phyloP scores from a whole-genome alignment of 257 asterid species.

The Echium plantagineum region DNA sequence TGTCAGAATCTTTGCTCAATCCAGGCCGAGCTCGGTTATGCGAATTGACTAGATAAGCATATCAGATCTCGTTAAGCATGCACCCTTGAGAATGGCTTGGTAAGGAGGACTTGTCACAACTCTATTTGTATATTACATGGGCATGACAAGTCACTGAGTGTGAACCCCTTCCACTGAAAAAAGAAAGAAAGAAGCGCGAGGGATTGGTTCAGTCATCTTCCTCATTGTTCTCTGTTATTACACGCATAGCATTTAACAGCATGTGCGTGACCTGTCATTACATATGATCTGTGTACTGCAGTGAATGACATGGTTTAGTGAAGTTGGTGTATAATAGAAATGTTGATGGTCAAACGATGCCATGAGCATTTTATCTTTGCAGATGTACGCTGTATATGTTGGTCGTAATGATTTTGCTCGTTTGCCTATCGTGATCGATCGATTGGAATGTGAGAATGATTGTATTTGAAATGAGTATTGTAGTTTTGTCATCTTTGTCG shows the following conservation, averaged over 20 bases:
- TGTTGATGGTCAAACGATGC: neutral
- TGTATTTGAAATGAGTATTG: too few relatives aligned
- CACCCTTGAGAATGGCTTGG: neutral
- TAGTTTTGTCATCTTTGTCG: too few relatives aligned
- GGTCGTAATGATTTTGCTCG: too few relatives aligned
- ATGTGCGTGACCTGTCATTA: too few relatives aligned
- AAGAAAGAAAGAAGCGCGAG: neutral
- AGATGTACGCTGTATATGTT: neutral
- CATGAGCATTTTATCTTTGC: too few relatives aligned
- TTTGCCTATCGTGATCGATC: too few relatives aligned
- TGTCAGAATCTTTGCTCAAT: conserved; percentile 89
- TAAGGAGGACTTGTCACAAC: neutral
- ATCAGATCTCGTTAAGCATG: neutral
- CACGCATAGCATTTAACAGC: too few relatives aligned
- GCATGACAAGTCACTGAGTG: neutral
- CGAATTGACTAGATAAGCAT: conserved; percentile 28
- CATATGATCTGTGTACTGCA: too few relatives aligned
- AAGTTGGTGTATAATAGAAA: too few relatives aligned
- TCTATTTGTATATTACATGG: neutral
- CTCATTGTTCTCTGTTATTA: neutral
- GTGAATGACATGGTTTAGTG: too few relatives aligned
- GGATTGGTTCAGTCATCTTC: neutral
- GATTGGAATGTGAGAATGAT: too few relatives aligned
- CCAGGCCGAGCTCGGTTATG: conserved; percentile 87
- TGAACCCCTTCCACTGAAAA: neutral